These are phyloP conservation scores for Claviceps fusiformis DNA, from an alignment of 2,329 filamentous ascomycete genomes.

Conservation along the genomic window DNA sequence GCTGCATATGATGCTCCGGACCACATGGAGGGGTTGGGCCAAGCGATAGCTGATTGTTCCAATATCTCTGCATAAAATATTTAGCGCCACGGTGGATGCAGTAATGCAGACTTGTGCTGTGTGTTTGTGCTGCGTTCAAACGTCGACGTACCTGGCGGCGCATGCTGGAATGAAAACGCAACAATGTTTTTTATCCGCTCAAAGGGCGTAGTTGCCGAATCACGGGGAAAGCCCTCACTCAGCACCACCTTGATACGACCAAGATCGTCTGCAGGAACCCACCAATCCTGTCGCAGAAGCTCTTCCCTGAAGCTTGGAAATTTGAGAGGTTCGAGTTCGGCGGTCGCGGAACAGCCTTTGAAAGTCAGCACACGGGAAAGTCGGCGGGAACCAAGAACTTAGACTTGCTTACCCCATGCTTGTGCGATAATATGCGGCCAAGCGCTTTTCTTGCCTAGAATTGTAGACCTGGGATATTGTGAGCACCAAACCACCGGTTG, in stretches of 20 bases:
- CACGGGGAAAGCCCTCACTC: conserved; percentile 54
- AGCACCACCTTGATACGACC: conserved; percentile 68
- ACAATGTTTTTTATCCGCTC: conserved; percentile 60
- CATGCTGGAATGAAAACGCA: conserved; percentile 75
- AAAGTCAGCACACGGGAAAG: background rate
- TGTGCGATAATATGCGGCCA: conserved; percentile 38
- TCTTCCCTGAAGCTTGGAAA: conserved; percentile 63
- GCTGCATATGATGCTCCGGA: conserved; percentile 30
- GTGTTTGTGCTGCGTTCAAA: background rate
- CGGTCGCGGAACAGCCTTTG: conserved; percentile 39
- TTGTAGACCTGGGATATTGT: conserved; percentile 32
- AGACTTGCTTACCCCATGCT: conserved; percentile 24
- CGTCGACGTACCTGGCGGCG: conserved; percentile 49
- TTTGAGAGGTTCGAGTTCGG: conserved; percentile 45
- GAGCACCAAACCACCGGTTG: background rate
- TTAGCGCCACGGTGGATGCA: background rate
- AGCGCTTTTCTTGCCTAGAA: conserved; percentile 34
- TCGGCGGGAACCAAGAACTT: background rate
- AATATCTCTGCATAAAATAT: conserved; percentile 42
- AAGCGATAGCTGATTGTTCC: conserved; percentile 61
- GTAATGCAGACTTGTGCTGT: background rate
- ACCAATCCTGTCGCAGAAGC: conserved; percentile 54
- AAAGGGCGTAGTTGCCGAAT: conserved; percentile 38
- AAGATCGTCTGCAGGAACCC: conserved; percentile 56
- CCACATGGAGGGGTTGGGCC: conserved; percentile 66